A percentile compares a stretch with the other conserved stretches of the same genome.
Conservation (phyloP, 2,329 filamentous ascomycete species). For the Penicillium sp. region DNA sequence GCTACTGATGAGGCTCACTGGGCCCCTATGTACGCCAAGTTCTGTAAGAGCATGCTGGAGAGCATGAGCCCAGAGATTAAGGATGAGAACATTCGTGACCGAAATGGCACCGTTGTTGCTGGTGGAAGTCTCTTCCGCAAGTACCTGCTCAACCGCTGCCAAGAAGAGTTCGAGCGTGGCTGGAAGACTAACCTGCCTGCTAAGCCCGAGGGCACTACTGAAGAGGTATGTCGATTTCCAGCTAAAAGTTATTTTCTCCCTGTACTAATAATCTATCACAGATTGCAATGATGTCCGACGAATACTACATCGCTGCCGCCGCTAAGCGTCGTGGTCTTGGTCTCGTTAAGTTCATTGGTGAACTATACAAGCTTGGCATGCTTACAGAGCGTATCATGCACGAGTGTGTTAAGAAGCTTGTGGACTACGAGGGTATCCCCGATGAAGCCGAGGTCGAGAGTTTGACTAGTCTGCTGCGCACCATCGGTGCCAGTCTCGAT, state of each 20-base stretch:
- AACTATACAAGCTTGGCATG: conserved; percentile 98
- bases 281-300: conserved; percentile 82
- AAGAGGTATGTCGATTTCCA: conserved; percentile 50
- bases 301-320: conserved; percentile 91
- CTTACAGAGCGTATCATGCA: conserved; percentile 99
- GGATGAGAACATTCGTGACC: conserved; percentile 92
- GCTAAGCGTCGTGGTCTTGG: conserved; percentile 96
- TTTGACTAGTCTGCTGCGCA: conserved; percentile 85
- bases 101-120: conserved; percentile 79
- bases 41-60: conserved; percentile 95
- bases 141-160: conserved; percentile 96
- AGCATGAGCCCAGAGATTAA: conserved; percentile 93
- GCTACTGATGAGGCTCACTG: conserved; percentile 97
- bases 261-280: conserved; percentile 2
- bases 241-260: neutral
- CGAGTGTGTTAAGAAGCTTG: conserved; percentile 94
- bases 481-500: conserved; percentile 86
- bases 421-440: conserved; percentile 89
- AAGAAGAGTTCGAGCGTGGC: conserved; percentile 97
- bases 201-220: conserved; percentile 68
- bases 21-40: conserved; percentile 98
- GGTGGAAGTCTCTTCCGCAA: conserved; percentile 96
- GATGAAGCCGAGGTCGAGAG: conserved; percentile 97
- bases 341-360: conserved; percentile 98
- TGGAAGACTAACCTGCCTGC: conserved; percentile 87